Evolutionary conservation across 179 eudicot species (phyloP).

Genomic region (Patellifolia procumbens): DNA sequence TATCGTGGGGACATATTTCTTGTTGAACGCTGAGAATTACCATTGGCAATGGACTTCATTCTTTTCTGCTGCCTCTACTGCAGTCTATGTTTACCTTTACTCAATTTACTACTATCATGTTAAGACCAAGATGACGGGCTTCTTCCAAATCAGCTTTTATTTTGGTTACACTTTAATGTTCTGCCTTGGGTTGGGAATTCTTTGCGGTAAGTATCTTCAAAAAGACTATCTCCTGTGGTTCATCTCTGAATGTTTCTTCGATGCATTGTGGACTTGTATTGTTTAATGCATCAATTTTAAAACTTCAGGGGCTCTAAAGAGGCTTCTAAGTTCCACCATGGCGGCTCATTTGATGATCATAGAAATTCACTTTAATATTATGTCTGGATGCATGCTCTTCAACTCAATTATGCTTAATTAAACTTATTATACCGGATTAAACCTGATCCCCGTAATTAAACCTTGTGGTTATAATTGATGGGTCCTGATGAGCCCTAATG

Average conservation of each 20-base stretch:
- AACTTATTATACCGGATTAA: no score
- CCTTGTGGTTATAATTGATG: no score
- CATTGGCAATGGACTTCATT: constrained; percentile 99
- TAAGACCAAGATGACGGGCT: constrained; percentile 97
- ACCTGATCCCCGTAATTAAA: no score
- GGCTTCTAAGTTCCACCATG: no score
- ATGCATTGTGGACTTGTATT: not conserved
- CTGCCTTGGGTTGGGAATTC: constrained; percentile 87
- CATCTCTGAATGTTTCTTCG: not conserved
- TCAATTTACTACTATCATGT: constrained; percentile 79
- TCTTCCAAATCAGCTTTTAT: constrained; percentile 98
- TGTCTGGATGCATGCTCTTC: no score
- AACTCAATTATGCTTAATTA: no score
- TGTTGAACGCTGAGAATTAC: constrained; percentile 95
- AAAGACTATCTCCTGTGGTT: no score
- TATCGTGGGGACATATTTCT: constrained; percentile 93
- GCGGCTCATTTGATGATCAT: no score
- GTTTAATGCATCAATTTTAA: not conserved
- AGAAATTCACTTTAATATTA: no score
- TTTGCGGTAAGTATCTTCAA: constrained; percentile 56
- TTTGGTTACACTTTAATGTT: constrained; percentile 93
- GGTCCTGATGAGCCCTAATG: no score
- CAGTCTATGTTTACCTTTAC: constrained; percentile 77
- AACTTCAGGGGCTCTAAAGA: no score
- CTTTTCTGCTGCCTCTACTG: constrained; percentile 91